Evolutionary conservation across 768 basidiomycete genomes (phyloP), one percentile per base, ranked within the genome.

Genomic region (Tylopilus subfusipes): DNA sequence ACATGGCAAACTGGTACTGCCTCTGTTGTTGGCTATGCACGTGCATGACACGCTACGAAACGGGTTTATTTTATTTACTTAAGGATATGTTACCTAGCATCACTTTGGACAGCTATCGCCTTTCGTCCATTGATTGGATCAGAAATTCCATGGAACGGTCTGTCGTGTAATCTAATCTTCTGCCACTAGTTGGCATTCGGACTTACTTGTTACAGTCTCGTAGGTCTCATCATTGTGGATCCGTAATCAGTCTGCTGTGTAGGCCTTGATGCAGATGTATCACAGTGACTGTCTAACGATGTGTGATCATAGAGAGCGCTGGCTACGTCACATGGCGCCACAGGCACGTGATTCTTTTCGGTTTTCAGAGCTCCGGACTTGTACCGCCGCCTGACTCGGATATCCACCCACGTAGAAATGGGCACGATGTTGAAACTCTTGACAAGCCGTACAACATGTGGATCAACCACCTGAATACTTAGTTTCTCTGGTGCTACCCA

Each of bases 1-100:
- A 42, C 36, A 39, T 29, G 53, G 47, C 55, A 36, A 33, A 34
- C 56, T 53, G 54, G 65, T 46, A 51, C 56, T 58, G 60, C 59
- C 22, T 50, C 21, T 21, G 9, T 57, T 45, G 34, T 48, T 18
- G 34, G 18, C 22, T 40, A 21, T 52, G 21, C 43, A 30, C 34
- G 22, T 44, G 29, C 5, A 47, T 27, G n/a, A 13, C 40, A 45
- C 38, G 24, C 18, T 19, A 11, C 47, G 24, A 38, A 48, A n/a
- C 12, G n/a, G 33, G 19, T 16, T 13, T 12, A 7, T 18, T 21
- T 29, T 18, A 30, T 42, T 36, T 13, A 55, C 46, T 54, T 66
- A 52, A 53, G 46, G 14, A 24, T 49, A 48, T 43, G 40, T 60
- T 59, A 29, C 46, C 22, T 56, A 53, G 38, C n/a, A 40, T 29